phyloP scores from a whole-genome alignment of 306 rosid genomes.

The Fragaria vesca region DNA sequence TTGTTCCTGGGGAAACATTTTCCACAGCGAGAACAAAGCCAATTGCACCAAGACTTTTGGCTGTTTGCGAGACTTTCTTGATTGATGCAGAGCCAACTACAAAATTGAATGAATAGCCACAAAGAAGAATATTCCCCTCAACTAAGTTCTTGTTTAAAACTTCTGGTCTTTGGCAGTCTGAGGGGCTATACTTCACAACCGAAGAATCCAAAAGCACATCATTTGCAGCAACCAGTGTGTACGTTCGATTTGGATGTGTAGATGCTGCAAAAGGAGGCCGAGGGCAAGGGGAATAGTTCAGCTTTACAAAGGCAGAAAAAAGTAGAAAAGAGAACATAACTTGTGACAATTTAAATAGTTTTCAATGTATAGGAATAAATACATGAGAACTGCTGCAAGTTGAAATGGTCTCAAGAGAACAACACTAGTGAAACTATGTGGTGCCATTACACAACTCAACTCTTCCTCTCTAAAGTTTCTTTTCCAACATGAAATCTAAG shows the following conservation, averaged over 20 bases:
- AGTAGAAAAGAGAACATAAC: neutral
- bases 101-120: conserved; percentile 98
- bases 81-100: conserved; percentile 83
- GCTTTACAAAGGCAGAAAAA: neutral
- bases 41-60: conserved; percentile 88
- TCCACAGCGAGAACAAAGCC: conserved; percentile 98
- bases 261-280: conserved; percentile 56
- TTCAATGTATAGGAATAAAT: neutral
- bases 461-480: neutral
- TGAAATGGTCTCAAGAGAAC: neutral
- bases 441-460: neutral
- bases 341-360: neutral
- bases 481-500: neutral
- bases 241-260: conserved; percentile 69
- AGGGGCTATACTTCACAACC: conserved; percentile 71
- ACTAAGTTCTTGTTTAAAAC: conserved; percentile 82
- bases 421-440: neutral
- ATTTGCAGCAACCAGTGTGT: conserved; percentile 89
- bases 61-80: conserved; percentile 86
- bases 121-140: conserved; percentile 91
- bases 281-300: conserved; percentile 31
- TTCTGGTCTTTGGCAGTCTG: conserved; percentile 95
- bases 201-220: conserved; percentile 93
- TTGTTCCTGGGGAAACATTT: conserved; percentile 85
- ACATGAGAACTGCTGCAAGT: neutral